Evolutionary conservation across 441 rosid species (phyloP), one percentile per base, ranked within the genome.

Genomic region (Gossypium gossypioides): DNA sequence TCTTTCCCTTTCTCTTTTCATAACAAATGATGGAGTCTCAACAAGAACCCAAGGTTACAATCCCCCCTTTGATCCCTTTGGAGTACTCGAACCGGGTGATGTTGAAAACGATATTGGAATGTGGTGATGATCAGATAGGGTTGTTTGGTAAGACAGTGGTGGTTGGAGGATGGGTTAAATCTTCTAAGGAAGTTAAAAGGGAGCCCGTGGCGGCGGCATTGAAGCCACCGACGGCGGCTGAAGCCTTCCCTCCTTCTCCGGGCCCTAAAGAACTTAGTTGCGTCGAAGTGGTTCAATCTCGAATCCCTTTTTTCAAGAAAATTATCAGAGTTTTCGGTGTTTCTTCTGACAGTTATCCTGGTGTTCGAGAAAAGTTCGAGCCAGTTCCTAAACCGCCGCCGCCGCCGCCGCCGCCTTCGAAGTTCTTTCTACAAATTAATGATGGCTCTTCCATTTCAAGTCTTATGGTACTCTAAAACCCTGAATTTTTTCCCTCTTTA

Each of bases 131-230:
- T 8, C 93, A 89, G 19, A 37, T 60, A 6, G 81, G 81, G 4
- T 60, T 88, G 15, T 62, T 66, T 4, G 94, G 90, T 1, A 46
- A 88, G 78, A 87, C 82, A 22, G 71, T 90, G 46, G 90, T 90
- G 62, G 58, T 92, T 50, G 99, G 99, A 2, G 99, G 99, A 6
- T 92, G 99, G 99, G 91, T 94, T 6, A 92, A 84, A 86, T 78
- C 90, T 78, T 85, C 84, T 34, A 89, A 75, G 76, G 92, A 91
- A 16, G 79, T 80, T 72, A 85, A 46, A 77, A 84, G 70, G 73
- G 88, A 89, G 22, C 75, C 76, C 1, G 44, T 73, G 25, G 75
- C 78, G 0, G 73, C 76, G 6, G 27, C 77, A 21, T 51, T 5
- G 21, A 51, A 51, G 55, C 59, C 27, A 8, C 77, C 76, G 6